Base-by-base conservation (phyloP, 2,329 filamentous ascomycete species). In the Didymellaceae sp. region DNA sequence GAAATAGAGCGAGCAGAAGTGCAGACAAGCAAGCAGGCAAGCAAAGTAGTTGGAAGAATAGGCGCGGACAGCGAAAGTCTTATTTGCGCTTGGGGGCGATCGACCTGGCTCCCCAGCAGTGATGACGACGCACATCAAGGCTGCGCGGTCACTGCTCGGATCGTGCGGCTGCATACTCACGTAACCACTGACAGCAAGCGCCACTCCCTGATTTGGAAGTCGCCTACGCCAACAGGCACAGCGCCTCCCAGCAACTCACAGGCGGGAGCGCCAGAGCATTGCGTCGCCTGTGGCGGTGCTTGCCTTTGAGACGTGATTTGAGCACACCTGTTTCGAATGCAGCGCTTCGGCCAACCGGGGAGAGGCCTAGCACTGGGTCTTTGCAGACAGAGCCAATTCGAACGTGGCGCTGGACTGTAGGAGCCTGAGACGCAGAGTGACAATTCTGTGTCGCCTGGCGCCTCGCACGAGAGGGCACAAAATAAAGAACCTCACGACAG, bases 81-180 rank as follows among this genome's bases (percentile, higher is more conserved):
- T 51, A 45, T 45, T 44, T 42, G 42, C 20, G 24, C 35, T n/a
- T n/a, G n/a, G 41, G 41, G 48, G 48, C 35, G 42, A 20, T 35
- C 30, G 16, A 24, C 6, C 46, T 18, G 31, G 47, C 13, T 31
- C 2, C 28, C 34, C 47, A 45, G n/a, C n/a, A n/a, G 47, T 51
- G 48, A 51, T 51, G 48, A 51, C 48, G 48, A 51, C 48, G 48
- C 48, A 24, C 41, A 22, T 38, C 16, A 6, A 45, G 24, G 40
- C 46, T 18, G 40, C 41, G 34, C 22, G 21, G 30, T 24, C 22
- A 22, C 30, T 44, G 47, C 34, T 37, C 35, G 48, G 48, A 51
- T 51, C 35, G 30, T 51, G 37, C 48, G 42, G 48, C 40, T 35
- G 34, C 40, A 33, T 34, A 41, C 42, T 35, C 28, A 51, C 26